These are phyloP conservation scores for Pholiota conissans DNA, from an alignment of 768 basidiomycete genomes.

Conservation along the genomic window DNA sequence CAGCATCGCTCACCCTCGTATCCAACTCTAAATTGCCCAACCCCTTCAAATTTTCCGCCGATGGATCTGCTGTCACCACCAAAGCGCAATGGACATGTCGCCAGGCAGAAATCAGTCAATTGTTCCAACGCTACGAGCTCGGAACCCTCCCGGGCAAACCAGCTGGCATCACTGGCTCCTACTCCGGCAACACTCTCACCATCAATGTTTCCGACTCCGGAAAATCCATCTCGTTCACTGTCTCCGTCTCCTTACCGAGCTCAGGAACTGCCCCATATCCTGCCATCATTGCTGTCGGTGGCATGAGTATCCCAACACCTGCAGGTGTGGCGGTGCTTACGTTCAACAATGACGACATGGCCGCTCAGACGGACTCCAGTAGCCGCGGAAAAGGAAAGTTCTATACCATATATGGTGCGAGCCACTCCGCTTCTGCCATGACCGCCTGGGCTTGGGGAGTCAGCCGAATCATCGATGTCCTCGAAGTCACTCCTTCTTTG, in stretches of 20 bases:
- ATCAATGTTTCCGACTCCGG: slow-evolving; percentile 48
- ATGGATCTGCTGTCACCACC: slow-evolving; percentile 42
- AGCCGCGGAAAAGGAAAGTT: slow-evolving; percentile 59
- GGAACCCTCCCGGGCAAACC: slow-evolving; percentile 52
- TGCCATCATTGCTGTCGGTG: slow-evolving; percentile 52
- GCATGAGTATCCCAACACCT: slow-evolving; percentile 38
- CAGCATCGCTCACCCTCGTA: slow-evolving; percentile 27
- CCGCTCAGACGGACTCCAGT: slow-evolving; percentile 39
- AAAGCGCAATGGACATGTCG: slow-evolving; percentile 53
- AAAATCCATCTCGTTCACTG: slow-evolving; percentile 49
- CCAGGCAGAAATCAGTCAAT: slow-evolving; percentile 44
- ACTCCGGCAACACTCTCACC: slow-evolving; percentile 44
- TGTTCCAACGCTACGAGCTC: slow-evolving; percentile 54
- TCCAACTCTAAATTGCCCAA: slow-evolving; percentile 48
- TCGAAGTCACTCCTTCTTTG: slow-evolving; percentile 45
- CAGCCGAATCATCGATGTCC: slow-evolving; percentile 59
- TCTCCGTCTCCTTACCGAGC: slow-evolving; percentile 44
- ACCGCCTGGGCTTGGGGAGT: slow-evolving; percentile 67
- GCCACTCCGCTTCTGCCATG: slow-evolving; percentile 50
- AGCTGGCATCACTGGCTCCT: slow-evolving; percentile 40
- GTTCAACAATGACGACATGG: slow-evolving; percentile 56
- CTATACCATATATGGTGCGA: slow-evolving; percentile 53
- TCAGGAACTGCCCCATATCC: slow-evolving; percentile 47
- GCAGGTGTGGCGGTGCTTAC: slow-evolving; percentile 44
- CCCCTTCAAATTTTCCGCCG: slow-evolving; percentile 49